Evolutionary conservation across 2,329 filamentous ascomycete genomes (phyloP).

Genomic region (Trichoderma polysporum): DNA sequence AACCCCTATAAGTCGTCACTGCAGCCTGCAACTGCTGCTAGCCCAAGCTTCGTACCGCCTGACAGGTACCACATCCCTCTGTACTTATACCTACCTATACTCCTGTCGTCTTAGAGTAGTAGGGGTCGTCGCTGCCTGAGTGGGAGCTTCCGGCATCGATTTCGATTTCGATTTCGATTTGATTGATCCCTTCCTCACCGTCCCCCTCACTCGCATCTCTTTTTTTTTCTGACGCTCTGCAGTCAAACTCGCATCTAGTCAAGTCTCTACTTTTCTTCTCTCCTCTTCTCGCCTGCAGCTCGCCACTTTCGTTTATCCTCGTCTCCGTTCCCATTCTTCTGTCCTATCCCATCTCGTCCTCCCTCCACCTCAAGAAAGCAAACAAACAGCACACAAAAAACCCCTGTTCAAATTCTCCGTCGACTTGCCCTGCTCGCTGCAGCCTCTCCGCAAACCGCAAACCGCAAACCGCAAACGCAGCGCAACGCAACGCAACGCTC

Average conservation of each 20-base stretch:
- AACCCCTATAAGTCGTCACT: background rate
- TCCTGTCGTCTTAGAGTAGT: background rate
- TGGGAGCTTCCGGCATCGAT: background rate
- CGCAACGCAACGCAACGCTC: background rate
- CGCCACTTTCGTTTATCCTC: background rate
- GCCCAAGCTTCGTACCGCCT: background rate
- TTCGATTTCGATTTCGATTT: constrained; percentile 8
- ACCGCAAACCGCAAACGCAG: background rate
- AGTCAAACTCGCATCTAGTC: background rate
- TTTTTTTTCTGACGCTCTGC: constrained; percentile 4
- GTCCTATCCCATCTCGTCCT: background rate
- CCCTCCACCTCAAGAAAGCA: background rate
- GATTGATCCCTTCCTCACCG: constrained; percentile 15
- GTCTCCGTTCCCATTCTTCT: background rate
- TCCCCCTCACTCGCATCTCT: constrained; percentile 16
- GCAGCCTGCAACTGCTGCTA: too few species aligned
- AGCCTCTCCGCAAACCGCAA: background rate
- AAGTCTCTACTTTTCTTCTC: background rate
- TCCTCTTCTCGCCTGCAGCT: background rate
- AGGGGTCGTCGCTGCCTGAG: constrained; percentile 20
- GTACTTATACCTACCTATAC: background rate
- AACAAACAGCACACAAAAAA: background rate
- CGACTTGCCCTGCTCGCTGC: background rate
- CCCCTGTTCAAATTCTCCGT: constrained; percentile 10
- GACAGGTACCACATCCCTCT: background rate